These are phyloP conservation scores for Conoideocrella luteorostrata DNA, from an alignment of 2,329 filamentous ascomycete genomes.

Conservation along the genomic window DNA sequence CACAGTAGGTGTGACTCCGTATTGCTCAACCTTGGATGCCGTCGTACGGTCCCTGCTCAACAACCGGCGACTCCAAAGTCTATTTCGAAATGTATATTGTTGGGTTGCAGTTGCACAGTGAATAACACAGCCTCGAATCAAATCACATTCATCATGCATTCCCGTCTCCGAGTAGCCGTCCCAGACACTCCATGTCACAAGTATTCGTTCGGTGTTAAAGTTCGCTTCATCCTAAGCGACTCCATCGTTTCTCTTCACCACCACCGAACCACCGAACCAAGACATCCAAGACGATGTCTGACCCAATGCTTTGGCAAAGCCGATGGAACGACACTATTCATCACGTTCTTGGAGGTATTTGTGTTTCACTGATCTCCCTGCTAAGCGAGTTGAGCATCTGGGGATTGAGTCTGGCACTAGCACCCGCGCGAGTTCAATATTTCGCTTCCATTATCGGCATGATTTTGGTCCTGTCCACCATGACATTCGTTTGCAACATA, in stretches of 20 bases:
- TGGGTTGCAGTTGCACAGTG: constrained; percentile 7
- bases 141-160: constrained; percentile 1
- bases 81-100: constrained; percentile 3
- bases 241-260: not conserved
- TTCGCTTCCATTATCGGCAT: constrained; percentile 44
- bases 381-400: constrained; percentile 40
- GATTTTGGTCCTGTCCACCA: constrained; percentile 31
- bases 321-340: constrained; percentile 7
- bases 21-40: too few relatives aligned
- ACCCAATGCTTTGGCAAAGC: constrained; percentile 10
- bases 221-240: constrained; percentile 4
- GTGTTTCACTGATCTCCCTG: constrained; percentile 31
- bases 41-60: too few relatives aligned
- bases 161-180: not conserved
- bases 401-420: constrained; percentile 31
- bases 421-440: constrained; percentile 30
- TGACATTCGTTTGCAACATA: constrained; percentile 20
- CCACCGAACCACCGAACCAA: constrained; percentile 5
- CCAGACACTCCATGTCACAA: not conserved
- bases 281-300: constrained; percentile 7
- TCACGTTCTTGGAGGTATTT: constrained; percentile 19
- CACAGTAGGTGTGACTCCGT: too few relatives aligned
- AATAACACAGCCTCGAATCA: not conserved
- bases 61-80: constrained; percentile 1
- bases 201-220: constrained; percentile 7